Evolutionary conservation across 202 grass and related monocot genomes (phyloP).

Genomic region (Carex arenaria): DNA sequence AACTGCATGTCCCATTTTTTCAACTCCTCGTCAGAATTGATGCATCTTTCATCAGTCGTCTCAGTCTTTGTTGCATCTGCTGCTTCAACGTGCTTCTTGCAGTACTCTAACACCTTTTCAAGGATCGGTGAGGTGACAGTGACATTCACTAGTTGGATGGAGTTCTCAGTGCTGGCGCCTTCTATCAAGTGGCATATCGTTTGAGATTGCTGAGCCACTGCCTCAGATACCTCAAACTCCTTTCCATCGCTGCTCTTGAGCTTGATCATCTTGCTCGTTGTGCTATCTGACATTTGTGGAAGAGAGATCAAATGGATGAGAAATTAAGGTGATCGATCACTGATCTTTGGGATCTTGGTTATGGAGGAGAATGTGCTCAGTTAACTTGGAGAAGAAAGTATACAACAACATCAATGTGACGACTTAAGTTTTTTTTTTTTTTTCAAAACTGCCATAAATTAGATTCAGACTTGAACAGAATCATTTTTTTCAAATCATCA

Average conservation of each 20-base stretch:
- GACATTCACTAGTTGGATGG: conserved; percentile 3
- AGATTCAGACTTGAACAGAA: no score
- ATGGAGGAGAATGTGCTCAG: no score
- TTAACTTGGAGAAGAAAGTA: no score
- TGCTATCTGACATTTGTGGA: background rate
- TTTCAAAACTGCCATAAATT: no score
- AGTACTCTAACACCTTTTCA: conserved; percentile 25
- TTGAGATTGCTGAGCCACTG: conserved; percentile 25
- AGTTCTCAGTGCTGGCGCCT: background rate
- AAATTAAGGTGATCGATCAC: background rate
- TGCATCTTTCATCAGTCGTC: no score
- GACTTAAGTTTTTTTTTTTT: no score
- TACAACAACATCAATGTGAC: no score
- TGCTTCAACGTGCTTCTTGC: conserved; percentile 21
- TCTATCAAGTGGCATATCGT: conserved; percentile 24
- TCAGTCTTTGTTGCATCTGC: conserved; percentile 12
- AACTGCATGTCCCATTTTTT: no score
- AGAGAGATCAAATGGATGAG: background rate
- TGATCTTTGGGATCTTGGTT: no score
- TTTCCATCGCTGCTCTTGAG: conserved; percentile 29
- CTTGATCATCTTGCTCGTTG: background rate
- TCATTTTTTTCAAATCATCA: no score
- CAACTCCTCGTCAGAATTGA: no score
- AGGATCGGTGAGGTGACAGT: conserved; percentile 1
- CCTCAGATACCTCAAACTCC: conserved; percentile 26